Evolutionary conservation across 495 filamentous ascomycete species (phyloP), one percentile per base, ranked within the genome.

Genomic region (Hyaloscypha bicolor): DNA sequence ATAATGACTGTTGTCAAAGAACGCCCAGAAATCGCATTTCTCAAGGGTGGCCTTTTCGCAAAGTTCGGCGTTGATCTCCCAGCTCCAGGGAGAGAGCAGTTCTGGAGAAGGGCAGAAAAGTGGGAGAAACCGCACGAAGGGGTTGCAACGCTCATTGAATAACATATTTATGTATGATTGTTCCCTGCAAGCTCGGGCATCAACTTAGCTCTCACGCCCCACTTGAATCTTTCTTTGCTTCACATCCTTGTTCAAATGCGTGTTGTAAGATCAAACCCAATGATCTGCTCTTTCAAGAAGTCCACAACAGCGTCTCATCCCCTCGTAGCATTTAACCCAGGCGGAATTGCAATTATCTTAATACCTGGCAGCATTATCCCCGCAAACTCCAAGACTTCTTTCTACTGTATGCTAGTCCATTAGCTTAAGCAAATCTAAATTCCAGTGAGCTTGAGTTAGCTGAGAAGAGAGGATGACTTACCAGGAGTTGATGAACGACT

Each of bases 1-100:
- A 59, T 68, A 9, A 48, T 57, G 31, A 56, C 65, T 3, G 62
- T 63, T 19, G 33, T 63, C 3, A 25, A 25, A 14, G 2, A 68
- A 48, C n/a, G 29, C 1, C 65, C 65, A 5, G 35, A 68, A 9
- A 62, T 42, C 6, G 21, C 60, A 16, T 42, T 53, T 51, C 19
- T 68, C 59, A 68, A 68, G 45, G 60, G 59, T 19, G 65, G 65
- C 19, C 21, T 68, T 22, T 68, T 68, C 39, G 65, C 52, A 12
- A 63, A 62, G 9, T 42, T 37, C n/a, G 60, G 60, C 9, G n/a
- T 62, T 57, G 65, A 62, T 30, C 59, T 68, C 0, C 65, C 65
- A 12, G 30, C 60, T 39, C 65, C 65, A 21, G 60, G 51, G 2
- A 39, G 25, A 29, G 51, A 68, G 59, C 30, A 39, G 16, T 68